phyloP scores from a whole-genome alignment of 1,139 yeast species.

The Hyphopichia khmerensis region DNA sequence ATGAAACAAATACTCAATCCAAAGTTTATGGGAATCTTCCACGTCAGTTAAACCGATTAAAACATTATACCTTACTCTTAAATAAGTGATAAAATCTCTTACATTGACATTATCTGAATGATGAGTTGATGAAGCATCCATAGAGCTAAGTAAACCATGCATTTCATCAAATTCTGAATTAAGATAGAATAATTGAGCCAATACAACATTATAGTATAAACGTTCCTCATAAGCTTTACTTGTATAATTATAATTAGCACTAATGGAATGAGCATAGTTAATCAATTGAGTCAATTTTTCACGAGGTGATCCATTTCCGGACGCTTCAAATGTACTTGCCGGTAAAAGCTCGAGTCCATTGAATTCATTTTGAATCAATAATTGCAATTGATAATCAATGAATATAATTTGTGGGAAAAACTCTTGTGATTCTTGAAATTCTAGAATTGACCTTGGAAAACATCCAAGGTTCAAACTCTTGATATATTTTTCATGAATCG shows the following conservation, averaged over 20 bases:
- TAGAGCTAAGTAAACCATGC: conserved; percentile 16
- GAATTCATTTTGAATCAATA: conserved; percentile 33
- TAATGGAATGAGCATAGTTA: conserved; percentile 27
- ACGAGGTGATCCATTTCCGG: conserved; percentile 15
- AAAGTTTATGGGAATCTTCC: conserved; percentile 20
- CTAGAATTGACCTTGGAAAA: conserved; percentile 36
- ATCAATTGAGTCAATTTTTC: conserved; percentile 31
- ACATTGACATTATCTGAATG: background rate
- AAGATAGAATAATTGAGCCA: conserved; percentile 38
- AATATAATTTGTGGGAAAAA: conserved; percentile 38
- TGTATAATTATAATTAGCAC: conserved; percentile 25
- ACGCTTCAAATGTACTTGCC: conserved; percentile 14
- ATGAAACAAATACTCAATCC: conserved; percentile 32
- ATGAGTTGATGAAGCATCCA: conserved; percentile 3
- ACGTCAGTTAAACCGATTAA: conserved; percentile 29
- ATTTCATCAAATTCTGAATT: conserved; percentile 25
- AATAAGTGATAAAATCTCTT: conserved; percentile 13
- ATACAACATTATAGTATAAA: conserved; percentile 32
- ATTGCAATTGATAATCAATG: conserved; percentile 41
- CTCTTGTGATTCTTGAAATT: conserved; percentile 35
- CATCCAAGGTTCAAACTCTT: conserved; percentile 36
- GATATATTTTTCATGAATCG: conserved; percentile 22
- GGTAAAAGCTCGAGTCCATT: conserved; percentile 27
- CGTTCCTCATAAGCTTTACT: conserved; percentile 28
- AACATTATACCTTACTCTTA: conserved; percentile 37